Percentiles rank a stretch among this genome's conserved stretches.
These are phyloP conservation scores for Mollisia scopiformis DNA, from an alignment of 2,329 filamentous ascomycete genomes.

Conservation along the genomic window DNA sequence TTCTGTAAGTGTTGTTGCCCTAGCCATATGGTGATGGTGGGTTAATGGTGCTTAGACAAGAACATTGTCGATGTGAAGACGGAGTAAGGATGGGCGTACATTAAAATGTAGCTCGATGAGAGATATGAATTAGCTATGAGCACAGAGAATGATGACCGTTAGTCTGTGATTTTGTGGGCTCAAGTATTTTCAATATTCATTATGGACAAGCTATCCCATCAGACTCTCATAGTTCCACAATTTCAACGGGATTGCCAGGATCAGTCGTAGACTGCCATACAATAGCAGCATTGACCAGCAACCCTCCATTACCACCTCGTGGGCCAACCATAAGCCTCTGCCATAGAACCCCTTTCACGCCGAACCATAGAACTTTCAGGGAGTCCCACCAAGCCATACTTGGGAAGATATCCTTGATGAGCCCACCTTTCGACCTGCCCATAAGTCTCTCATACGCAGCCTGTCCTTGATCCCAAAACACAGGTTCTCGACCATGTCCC, in stretches of 20 bases:
- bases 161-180: background rate
- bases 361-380: constrained; percentile 52
- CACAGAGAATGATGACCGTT: background rate
- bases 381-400: constrained; percentile 51
- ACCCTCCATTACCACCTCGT: constrained; percentile 49
- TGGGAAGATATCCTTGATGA: constrained; percentile 36
- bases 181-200: background rate
- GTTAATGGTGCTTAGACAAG: background rate
- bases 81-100: background rate
- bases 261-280: constrained; percentile 51
- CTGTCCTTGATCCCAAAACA: constrained; percentile 66
- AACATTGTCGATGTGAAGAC: background rate
- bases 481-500: constrained; percentile 58
- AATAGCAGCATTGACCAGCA: constrained; percentile 65
- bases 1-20: constrained; percentile 48
- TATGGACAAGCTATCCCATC: background rate
- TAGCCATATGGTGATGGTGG: background rate
- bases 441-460: constrained; percentile 36
- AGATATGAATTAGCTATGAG: background rate
- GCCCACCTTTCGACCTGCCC: constrained; percentile 35
- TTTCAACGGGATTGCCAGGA: constrained; percentile 45
- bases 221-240: constrained; percentile 32
- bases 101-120: background rate
- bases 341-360: constrained; percentile 60
- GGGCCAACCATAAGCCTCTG: constrained; percentile 54